Base-by-base conservation (phyloP, 106 monocot species). In the Dendrobium catenatum region DNA sequence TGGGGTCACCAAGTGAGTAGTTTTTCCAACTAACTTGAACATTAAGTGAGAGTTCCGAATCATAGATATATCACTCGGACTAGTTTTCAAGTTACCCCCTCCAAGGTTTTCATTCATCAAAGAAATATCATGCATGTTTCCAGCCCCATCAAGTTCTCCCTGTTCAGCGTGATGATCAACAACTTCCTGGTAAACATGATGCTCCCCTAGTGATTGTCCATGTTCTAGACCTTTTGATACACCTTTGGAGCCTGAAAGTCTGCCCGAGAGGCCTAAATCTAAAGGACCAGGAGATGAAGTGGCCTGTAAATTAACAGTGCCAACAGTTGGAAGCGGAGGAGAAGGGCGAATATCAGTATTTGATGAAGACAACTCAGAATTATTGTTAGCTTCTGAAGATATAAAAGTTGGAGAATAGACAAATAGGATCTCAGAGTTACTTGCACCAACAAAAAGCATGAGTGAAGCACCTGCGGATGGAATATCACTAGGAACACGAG, bases 1-100 rank as follows among this genome's bases (percentile, higher is more conserved):
- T 61, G 98, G 98, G 78, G 98, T 98, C 73, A 98, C 80, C 42
- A 98, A 85, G 80, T 98, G 94, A 26, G 88, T 88, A 15, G 82
- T 41, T 13, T 92, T 89, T 17, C 54, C 82, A 56, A 77, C 80
- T 58, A 80, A 44, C 18, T 83, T 84, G 70, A 82, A 81, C 67
- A 79, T 77, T 31, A 85, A 29, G 67, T 73, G 81, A 81, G 89
- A 73, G 83, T 89, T 85, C 44, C 79, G 83, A 10, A 86, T 46
- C 24, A 75, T 22, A 55, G 82, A 74, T 68, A 76, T 73, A 81
- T 90, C 93, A 85, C 68, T 81, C 72, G 67, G 75, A 73, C 75
- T 83, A 83, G 54, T 49, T 82, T 78, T 86, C 54, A 73, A 8
- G 56, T 89, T 87, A 82, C 80, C 80, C 72, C 82, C 89, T 49